phyloP scores from a whole-genome alignment of 306 rosid species.

The Vicia sativa region DNA sequence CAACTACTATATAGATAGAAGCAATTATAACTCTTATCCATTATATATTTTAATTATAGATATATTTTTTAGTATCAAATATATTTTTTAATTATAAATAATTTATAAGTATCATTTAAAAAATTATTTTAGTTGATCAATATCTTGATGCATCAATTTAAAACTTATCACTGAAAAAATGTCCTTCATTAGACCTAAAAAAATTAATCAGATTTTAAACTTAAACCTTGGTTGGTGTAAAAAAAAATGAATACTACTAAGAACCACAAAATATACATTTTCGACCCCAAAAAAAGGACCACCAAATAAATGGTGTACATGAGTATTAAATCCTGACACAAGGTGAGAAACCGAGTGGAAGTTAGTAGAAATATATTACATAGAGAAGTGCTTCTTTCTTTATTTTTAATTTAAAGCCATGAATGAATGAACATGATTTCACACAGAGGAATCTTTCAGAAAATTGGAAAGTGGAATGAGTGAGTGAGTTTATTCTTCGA shows the following conservation, averaged over 20 bases:
- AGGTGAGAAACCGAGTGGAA: not conserved
- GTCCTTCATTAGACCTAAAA: too few species aligned
- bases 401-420: slow-evolving; percentile 23
- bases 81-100: too few species aligned
- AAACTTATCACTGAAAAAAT: not conserved
- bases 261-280: not conserved
- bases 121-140: slow-evolving; percentile 3
- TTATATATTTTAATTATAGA: too few species aligned
- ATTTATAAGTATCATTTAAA: not conserved
- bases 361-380: not conserved
- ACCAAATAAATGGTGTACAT: not conserved
- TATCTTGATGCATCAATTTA: not conserved
- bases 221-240: slow-evolving; percentile 11
- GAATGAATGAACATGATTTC: not conserved
- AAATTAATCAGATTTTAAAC: too few species aligned
- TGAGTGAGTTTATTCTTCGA: slow-evolving; percentile 62
- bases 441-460: slow-evolving; percentile 18
- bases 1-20: too few species aligned
- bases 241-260: not conserved
- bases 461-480: slow-evolving; percentile 40
- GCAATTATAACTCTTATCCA: too few species aligned
- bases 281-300: not conserved
- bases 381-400: slow-evolving; percentile 24
- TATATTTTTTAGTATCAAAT: too few species aligned
- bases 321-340: not conserved